Conservation (phyloP, 2,329 filamentous ascomycete species). For the Exophiala alcalophila region DNA sequence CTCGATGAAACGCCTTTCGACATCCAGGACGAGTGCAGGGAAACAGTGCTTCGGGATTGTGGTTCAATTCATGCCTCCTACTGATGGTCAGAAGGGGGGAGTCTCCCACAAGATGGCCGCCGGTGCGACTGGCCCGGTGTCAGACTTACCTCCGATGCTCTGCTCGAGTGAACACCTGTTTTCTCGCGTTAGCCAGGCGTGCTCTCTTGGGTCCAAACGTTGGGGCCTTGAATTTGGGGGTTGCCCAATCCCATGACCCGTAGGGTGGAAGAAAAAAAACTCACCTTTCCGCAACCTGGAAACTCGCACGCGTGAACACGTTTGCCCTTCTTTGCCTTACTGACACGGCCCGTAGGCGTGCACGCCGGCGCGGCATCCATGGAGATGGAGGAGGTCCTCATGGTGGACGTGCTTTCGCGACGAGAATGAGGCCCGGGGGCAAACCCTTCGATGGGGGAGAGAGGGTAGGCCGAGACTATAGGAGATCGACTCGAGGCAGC, state of each 20-base stretch:
- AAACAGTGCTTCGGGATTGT: slow-evolving; percentile 48
- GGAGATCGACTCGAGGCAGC: slow-evolving; percentile 16
- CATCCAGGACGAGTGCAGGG: slow-evolving; percentile 44
- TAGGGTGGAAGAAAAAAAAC: slow-evolving; percentile 20
- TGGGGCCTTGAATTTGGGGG: slow-evolving; percentile 10
- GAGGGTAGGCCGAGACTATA: slow-evolving; percentile 23
- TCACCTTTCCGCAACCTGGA: slow-evolving; percentile 48
- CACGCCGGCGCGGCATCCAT: slow-evolving; percentile 40
- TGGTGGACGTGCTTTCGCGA: slow-evolving; percentile 30
- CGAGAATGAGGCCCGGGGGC: slow-evolving; percentile 23
- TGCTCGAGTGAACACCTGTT: slow-evolving; percentile 49
- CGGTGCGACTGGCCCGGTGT: slow-evolving; percentile 10
- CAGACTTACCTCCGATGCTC: slow-evolving; percentile 42
- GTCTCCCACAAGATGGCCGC: background rate
- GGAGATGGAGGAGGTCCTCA: slow-evolving; percentile 30
- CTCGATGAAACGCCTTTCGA: slow-evolving; percentile 48
- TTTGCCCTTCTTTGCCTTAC: slow-evolving; percentile 53
- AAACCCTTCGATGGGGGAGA: slow-evolving; percentile 20
- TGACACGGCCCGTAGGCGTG: slow-evolving; percentile 51
- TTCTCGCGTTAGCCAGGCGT: slow-evolving; percentile 18
- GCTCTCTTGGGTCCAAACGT: slow-evolving; percentile 8
- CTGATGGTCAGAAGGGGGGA: slow-evolving; percentile 23
- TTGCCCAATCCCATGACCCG: slow-evolving; percentile 2
- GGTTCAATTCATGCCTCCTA: slow-evolving; percentile 50
- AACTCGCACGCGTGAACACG: slow-evolving; percentile 49